These are phyloP conservation scores for Polyplosphaeria fusca DNA, from an alignment of 495 filamentous ascomycete genomes.

Conservation along the genomic window DNA sequence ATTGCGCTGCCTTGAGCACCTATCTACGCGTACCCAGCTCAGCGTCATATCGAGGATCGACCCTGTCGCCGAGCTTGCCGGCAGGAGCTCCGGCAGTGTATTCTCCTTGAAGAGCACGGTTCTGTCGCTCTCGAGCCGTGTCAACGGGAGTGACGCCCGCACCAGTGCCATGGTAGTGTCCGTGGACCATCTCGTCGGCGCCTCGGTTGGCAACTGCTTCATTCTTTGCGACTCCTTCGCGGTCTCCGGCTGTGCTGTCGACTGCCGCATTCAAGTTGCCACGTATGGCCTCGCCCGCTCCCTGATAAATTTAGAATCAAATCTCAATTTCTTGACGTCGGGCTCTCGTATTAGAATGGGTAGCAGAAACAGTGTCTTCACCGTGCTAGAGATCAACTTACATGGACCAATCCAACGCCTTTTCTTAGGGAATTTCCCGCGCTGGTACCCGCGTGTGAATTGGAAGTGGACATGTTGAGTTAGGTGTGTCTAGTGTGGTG, in stretches of 20 bases:
- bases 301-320: slow-evolving; percentile 10
- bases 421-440: slow-evolving; percentile 24
- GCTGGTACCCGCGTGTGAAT: slow-evolving; percentile 14
- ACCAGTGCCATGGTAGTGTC: slow-evolving; percentile 21
- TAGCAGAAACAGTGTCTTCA: neutral
- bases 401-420: slow-evolving; percentile 30
- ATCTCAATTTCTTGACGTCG: too few species aligned
- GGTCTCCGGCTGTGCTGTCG: slow-evolving; percentile 23
- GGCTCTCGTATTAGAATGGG: neutral
- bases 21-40: slow-evolving; percentile 1
- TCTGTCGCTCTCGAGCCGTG: slow-evolving; percentile 4
- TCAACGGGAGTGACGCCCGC: slow-evolving; percentile 27
- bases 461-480: slow-evolving; percentile 11
- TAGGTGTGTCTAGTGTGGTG: too few species aligned
- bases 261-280: slow-evolving; percentile 31
- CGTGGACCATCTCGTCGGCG: slow-evolving; percentile 28
- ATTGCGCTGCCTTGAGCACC: neutral
- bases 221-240: slow-evolving; percentile 20
- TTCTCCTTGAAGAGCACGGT: slow-evolving; percentile 4
- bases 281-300: slow-evolving; percentile 33
- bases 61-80: neutral
- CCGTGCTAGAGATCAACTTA: slow-evolving; percentile 3
- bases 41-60: neutral
- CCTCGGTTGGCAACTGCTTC: slow-evolving; percentile 23
- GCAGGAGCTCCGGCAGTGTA: neutral